Base-by-base conservation (phyloP, 2,329 filamentous ascomycete species). In the Fusarium bactridioides region DNA sequence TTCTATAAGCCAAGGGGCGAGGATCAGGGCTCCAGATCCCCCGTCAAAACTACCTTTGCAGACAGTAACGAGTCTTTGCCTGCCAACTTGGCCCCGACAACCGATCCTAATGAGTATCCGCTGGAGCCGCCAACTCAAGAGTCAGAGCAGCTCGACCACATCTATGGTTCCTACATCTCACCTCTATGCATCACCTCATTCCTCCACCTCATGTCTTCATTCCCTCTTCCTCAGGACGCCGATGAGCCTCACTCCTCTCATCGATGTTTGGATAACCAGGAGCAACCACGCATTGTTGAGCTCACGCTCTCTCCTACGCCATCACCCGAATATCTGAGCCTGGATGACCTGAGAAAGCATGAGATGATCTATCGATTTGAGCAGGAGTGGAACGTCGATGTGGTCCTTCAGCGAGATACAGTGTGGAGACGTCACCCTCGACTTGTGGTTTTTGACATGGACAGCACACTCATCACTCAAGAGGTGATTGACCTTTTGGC, bases 401-500 rank as follows among this genome's bases (percentile, higher is more conserved):
- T 95, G 19, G 89, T 93, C 25, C 86, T 97, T 70, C 93, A 97
- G 81, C 82, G 82, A 44, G 93, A 95, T 78, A 88, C 85, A 35
- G 86, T 95, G 37, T 94, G 92, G 85, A 87, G 94, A 65, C 88
- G 92, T 33, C 90, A 97, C 82, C 95, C 95, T 74, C 90, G 95
- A 13, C 86, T 98, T 16, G 94, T 95, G 7, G 94, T 98, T 37
- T 99, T 99, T 79, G 96, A 99, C 82, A 99, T 99, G 96, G 96
- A 99, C 84, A 96, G 93, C 81, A 99, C 96, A 0, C 88, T 99
- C 67, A 98, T 99, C 80, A 93, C 95, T 60, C 95, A 99, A 81
- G 96, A 99, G 84, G 95, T 98, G 68, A 98, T 99, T 79, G 96
- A 99, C 81, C 91, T 98, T 77, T 91, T 99, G 63, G 96, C 96